Base-by-base conservation (phyloP, 2,329 filamentous ascomycete genomes). In the Calonectria pauciramosa region DNA sequence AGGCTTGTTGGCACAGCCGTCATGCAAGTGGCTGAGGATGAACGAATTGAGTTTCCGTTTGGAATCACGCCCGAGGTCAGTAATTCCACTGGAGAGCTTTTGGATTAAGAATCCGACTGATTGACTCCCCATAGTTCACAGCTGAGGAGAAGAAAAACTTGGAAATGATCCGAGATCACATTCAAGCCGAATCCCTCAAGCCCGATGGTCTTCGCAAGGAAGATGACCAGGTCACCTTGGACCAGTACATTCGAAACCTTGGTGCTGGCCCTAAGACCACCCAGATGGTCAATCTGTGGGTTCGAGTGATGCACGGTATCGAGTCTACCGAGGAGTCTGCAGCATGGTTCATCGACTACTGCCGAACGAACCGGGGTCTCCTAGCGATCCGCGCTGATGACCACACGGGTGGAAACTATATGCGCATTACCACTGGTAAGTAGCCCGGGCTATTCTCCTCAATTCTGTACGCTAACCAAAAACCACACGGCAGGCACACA, bases 1-100 rank as follows among this genome's bases (percentile, higher is more conserved):
- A 88, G 88, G 41, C 87, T 86, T n/a, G 71, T 64, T 20, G 89
- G 90, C 0, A 83, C 86, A 3, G 84, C 83, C 13, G 82, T 89
- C 0, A 80, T 88, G 41, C 83, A 89, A 64, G 83, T 85, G 8
- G 78, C 80, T 1, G 82, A 87, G 54, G 86, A 85, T 6, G 77
- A 74, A 4, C 65, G 74, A 4, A 70, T 76, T 5, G 71, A 71
- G 36, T 81, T 77, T 36, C 73, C 75, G 4, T 77, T 77, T 60
- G 80, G 80, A 3, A 78, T 81, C 20, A 74, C 78, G 0, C 80
- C 80, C 0, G 75, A 82, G 9, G 80, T 82, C 34, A 47, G 77
- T 51, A 26, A 41, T 23, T 14, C 14, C 11, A 18, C 18, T 2
- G 2, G 23, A 11, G 4, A n/a, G 5, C 28, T 18, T 2, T 2